Conservation (phyloP, 2,329 filamentous ascomycete genomes). For the Neocucurbitaria cava region DNA sequence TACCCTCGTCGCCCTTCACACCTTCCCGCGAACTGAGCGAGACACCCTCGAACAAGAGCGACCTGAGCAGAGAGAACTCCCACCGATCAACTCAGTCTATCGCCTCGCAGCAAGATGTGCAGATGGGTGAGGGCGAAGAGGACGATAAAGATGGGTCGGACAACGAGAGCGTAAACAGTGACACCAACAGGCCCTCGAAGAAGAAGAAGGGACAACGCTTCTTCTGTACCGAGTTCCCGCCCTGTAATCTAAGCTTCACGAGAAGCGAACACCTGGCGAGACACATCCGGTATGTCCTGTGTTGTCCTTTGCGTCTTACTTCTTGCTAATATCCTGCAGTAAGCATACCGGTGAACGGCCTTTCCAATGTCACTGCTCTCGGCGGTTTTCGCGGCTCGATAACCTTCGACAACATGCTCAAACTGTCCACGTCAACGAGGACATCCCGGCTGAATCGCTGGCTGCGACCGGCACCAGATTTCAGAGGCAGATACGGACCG, state of each 20-base stretch:
- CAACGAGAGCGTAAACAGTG: constrained; percentile 58
- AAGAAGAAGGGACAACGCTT: constrained; percentile 98
- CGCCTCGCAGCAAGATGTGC: constrained; percentile 72
- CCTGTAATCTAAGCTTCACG: constrained; percentile 93
- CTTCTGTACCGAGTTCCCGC: constrained; percentile 93
- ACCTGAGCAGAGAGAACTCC: constrained; percentile 63
- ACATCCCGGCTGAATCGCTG: constrained; percentile 91
- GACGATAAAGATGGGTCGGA: constrained; percentile 65
- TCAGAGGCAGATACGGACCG: constrained; percentile 88
- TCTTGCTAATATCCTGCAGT: constrained; percentile 56
- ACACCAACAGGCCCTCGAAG: constrained; percentile 78
- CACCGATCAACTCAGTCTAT: constrained; percentile 67
- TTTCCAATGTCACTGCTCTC: constrained; percentile 93
- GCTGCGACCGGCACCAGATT: constrained; percentile 92
- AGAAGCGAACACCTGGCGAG: constrained; percentile 93
- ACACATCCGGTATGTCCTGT: constrained; percentile 84
- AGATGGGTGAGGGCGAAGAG: constrained; percentile 75
- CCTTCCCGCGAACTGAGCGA: constrained; percentile 55
- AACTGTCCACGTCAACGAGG: constrained; percentile 96
- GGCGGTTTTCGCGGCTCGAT: constrained; percentile 91
- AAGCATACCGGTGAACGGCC: constrained; percentile 98
- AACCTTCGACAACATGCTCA: constrained; percentile 97
- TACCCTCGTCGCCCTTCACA: constrained; percentile 52
- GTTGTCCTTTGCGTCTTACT: background rate
- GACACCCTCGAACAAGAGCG: constrained; percentile 43